These are phyloP conservation scores for Vigna radiata DNA, from an alignment of 306 rosid genomes.

Conservation along the genomic window DNA sequence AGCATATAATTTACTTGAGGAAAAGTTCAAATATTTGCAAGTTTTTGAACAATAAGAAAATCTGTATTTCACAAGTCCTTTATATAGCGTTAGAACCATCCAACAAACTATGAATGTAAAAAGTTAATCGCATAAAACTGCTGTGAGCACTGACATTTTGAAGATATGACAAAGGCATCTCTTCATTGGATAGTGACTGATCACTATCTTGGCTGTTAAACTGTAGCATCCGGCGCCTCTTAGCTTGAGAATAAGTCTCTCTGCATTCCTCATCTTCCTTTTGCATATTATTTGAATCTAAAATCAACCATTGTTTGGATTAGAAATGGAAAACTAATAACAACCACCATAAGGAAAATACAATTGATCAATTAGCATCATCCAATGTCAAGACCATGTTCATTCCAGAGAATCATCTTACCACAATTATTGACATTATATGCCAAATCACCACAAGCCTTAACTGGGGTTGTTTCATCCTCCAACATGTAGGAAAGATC, in stretches of 20 bases:
- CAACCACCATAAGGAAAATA: background rate
- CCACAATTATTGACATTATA: conserved; percentile 60
- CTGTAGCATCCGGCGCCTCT: conserved; percentile 92
- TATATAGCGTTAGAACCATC: conserved; percentile 7
- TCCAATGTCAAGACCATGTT: conserved; percentile 30
- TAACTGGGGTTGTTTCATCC: conserved; percentile 90
- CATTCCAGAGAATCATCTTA: conserved; percentile 32
- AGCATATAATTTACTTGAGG: conserved; percentile 32
- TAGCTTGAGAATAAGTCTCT: conserved; percentile 71
- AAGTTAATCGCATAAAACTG: conserved; percentile 26
- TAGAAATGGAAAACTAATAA: conserved; percentile 38
- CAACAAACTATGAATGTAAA: background rate
- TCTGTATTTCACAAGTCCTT: conserved; percentile 17
- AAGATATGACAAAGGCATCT: conserved; percentile 61
- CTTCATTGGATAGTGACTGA: conserved; percentile 57
- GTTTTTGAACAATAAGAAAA: conserved; percentile 22
- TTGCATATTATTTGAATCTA: conserved; percentile 59
- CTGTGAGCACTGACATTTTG: conserved; percentile 65
- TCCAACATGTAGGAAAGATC: conserved; percentile 82
- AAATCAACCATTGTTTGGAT: conserved; percentile 51
- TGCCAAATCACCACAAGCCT: conserved; percentile 90
- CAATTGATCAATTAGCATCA: conserved; percentile 15
- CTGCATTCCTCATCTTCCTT: conserved; percentile 67
- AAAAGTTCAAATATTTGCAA: conserved; percentile 11
- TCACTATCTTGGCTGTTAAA: conserved; percentile 61